These are phyloP conservation scores for Basidiobolus meristosporus DNA, from an alignment of 371 early-diverging fungal genomes.

Conservation along the genomic window DNA sequence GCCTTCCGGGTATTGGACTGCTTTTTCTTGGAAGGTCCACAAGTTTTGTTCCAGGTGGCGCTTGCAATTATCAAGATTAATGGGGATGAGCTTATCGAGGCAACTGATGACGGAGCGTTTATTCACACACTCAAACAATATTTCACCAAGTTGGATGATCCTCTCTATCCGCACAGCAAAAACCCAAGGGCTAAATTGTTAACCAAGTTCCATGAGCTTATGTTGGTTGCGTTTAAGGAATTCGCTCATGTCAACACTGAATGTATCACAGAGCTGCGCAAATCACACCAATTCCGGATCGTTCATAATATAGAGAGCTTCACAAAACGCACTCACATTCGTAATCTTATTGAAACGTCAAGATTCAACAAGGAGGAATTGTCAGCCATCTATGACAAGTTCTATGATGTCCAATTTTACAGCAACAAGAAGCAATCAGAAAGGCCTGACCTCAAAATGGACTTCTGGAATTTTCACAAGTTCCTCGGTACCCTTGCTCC, in stretches of 20 bases:
- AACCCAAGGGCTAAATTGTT: conserved; percentile 33
- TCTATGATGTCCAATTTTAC: conserved; percentile 66
- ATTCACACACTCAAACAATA: conserved; percentile 59
- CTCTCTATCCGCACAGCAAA: conserved; percentile 29
- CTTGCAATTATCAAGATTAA: conserved; percentile 82
- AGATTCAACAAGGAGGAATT: conserved; percentile 73
- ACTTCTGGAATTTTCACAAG: conserved; percentile 31
- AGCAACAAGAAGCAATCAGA: conserved; percentile 10
- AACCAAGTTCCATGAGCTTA: conserved; percentile 78
- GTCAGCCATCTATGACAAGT: conserved; percentile 72
- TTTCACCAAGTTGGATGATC: conserved; percentile 44
- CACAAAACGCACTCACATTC: conserved; percentile 75
- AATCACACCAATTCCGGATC: conserved; percentile 75
- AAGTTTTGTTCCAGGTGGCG: conserved; percentile 84
- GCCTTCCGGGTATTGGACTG: conserved; percentile 85
- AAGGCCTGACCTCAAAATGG: conserved; percentile 22
- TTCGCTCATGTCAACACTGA: conserved; percentile 68
- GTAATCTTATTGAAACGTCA: conserved; percentile 51
- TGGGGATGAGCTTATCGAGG: conserved; percentile 64
- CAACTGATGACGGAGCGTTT: conserved; percentile 83
- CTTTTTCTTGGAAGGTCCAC: conserved; percentile 85
- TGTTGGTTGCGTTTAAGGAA: conserved; percentile 81
- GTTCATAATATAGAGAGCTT: conserved; percentile 89
- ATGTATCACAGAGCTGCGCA: conserved; percentile 60
- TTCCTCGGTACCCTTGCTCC: conserved; percentile 28